Evolutionary conservation across 495 filamentous ascomycete species (phyloP).

Genomic region (Penicillium lagena): DNA sequence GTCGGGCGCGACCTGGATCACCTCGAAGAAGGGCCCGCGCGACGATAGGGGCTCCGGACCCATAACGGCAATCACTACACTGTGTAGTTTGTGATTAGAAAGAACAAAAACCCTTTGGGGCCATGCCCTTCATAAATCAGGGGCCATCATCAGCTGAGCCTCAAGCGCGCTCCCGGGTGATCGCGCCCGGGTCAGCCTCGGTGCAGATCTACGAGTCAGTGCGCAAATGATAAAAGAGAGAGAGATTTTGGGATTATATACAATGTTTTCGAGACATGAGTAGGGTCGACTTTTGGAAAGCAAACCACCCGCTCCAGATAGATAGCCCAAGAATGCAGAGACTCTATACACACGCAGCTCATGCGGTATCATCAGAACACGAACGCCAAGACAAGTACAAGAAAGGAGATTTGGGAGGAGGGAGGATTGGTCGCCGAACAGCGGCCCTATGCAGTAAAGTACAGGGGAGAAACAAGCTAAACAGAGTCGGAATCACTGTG

Average conservation of each 20-base stretch:
- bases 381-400: conserved; percentile 13
- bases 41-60: neutral
- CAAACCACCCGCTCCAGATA: conserved; percentile 3
- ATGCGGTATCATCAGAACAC: conserved; percentile 24
- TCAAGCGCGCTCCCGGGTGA: conserved; percentile 5
- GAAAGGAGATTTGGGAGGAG: conserved; percentile 5
- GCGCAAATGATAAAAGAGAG: neutral
- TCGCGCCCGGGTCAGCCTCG: conserved; percentile 5
- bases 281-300: conserved; percentile 1
- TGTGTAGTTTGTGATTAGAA: too few species aligned
- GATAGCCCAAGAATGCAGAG: conserved; percentile 6
- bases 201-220: conserved; percentile 16
- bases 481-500: conserved; percentile 13
- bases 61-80: neutral
- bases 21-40: conserved; percentile 12
- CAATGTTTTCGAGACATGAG: neutral
- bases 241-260: neutral
- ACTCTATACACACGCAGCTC: conserved; percentile 21
- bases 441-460: conserved; percentile 22
- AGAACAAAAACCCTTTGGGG: neutral
- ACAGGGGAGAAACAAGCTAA: conserved; percentile 9
- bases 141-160: conserved; percentile 12
- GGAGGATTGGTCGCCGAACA: conserved; percentile 3
- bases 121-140: neutral
- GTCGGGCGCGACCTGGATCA: conserved; percentile 5